phyloP scores from a whole-genome alignment of 78 protist species.

The Dictyostelium intermedium region DNA sequence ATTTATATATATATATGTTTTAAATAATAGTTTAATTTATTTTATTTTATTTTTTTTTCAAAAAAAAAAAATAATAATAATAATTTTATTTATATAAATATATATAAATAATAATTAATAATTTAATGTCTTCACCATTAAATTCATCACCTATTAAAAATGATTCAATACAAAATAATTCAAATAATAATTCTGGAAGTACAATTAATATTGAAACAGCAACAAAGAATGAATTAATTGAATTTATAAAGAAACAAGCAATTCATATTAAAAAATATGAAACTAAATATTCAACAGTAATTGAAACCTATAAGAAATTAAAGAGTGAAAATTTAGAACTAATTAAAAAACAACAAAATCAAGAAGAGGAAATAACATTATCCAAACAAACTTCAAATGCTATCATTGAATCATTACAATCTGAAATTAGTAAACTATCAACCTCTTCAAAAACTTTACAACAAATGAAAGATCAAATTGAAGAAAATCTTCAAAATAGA shows the following conservation, averaged over 20 bases:
- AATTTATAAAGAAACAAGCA: conserved; percentile 70
- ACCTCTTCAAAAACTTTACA: not conserved
- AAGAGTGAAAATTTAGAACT: conserved; percentile 36
- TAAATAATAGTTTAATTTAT: too few relatives aligned
- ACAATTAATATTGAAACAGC: conserved; percentile 46
- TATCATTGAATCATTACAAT: conserved; percentile 32
- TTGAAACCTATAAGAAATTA: conserved; percentile 52
- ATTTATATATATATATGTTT: too few relatives aligned
- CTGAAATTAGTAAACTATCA: not conserved
- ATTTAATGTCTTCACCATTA: not conserved
- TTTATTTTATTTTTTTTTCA: too few relatives aligned
- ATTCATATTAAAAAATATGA: conserved; percentile 53
- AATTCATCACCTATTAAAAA: not conserved
- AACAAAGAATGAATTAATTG: conserved; percentile 49
- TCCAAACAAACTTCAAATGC: conserved; percentile 19
- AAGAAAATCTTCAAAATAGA: conserved; percentile 4
- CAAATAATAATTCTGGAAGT: too few relatives aligned
- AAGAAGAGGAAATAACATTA: conserved; percentile 15
- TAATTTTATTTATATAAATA: not conserved
- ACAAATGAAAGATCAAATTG: conserved; percentile 30
- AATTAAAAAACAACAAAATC: not conserved
- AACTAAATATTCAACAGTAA: not conserved
- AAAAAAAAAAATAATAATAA: too few relatives aligned
- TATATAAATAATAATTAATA: not conserved
- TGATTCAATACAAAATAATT: too few relatives aligned